These are phyloP conservation scores for Termitomyces sp. DNA, from an alignment of 768 basidiomycete genomes.

Conservation along the genomic window DNA sequence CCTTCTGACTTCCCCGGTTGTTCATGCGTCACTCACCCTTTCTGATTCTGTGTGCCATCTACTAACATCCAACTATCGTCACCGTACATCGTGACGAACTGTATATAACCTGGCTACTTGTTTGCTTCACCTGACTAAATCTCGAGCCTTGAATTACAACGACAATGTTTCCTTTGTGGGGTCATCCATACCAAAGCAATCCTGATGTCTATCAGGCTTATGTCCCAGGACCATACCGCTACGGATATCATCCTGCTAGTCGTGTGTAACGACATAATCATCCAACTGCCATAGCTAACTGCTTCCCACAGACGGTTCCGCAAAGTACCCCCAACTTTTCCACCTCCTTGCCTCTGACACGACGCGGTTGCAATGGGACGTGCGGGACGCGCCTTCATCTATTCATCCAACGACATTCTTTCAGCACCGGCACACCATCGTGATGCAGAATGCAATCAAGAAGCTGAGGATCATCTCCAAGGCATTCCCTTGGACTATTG, in stretches of 20 bases:
- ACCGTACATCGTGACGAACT: neutral
- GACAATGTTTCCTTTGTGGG: constrained; percentile 4
- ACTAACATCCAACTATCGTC: neutral
- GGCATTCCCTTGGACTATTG: constrained; percentile 61
- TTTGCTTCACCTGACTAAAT: neutral
- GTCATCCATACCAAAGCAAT: neutral
- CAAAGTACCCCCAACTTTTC: constrained; percentile 14
- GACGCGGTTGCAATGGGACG: constrained; percentile 9
- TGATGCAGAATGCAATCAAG: constrained; percentile 28
- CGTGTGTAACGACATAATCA: neutral
- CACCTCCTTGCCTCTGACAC: constrained; percentile 11
- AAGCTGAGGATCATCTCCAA: constrained; percentile 53
- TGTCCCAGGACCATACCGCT: neutral
- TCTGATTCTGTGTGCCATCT: neutral
- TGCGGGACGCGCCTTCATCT: neutral
- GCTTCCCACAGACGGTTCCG: constrained; percentile 1
- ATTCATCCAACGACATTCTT: constrained; percentile 8
- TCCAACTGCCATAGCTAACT: neutral
- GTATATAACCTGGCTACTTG: neutral
- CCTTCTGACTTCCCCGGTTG: neutral
- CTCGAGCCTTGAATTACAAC: neutral
- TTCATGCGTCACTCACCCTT: neutral
- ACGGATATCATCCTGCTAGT: neutral
- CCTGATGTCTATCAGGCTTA: constrained; percentile 9
- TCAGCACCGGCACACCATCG: constrained; percentile 19